phyloP scores from a whole-genome alignment of 768 basidiomycete species.

The Cyathus striatus region DNA sequence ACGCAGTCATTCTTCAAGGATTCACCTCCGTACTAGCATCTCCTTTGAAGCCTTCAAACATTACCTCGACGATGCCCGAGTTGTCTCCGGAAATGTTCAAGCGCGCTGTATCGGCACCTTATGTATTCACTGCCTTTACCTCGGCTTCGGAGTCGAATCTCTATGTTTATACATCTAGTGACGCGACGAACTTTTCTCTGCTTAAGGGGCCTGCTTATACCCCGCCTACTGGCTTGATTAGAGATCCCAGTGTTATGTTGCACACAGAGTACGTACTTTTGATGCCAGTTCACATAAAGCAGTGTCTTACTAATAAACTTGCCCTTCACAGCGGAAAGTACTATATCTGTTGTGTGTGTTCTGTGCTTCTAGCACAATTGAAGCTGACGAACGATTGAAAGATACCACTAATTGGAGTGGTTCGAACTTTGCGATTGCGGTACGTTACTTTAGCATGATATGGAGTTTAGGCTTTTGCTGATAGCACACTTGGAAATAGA shows the following conservation, averaged over 20 bases:
- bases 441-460: conserved; percentile 6
- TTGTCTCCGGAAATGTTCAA: conserved; percentile 23
- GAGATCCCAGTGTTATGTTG: conserved; percentile 28
- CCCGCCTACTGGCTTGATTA: conserved; percentile 26
- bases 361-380: not conserved
- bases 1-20: too few species aligned
- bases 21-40: too few species aligned
- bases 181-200: conserved; percentile 22
- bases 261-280: conserved; percentile 24
- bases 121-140: conserved; percentile 29
- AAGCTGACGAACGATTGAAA: conserved; percentile 3
- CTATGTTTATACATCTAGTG: conserved; percentile 26
- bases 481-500: too few species aligned
- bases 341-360: conserved; percentile 23
- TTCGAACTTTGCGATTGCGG: conserved; percentile 28
- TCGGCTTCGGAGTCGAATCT: conserved; percentile 27
- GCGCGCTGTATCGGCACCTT: conserved; percentile 22
- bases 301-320: not conserved
- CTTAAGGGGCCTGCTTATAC: conserved; percentile 29
- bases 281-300: not conserved
- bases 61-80: conserved; percentile 17
- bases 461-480: not conserved
- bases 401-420: conserved; percentile 30
- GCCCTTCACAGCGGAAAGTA: conserved; percentile 21
- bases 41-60: too few species aligned